Conservation (phyloP, 345 rosid genomes). For the Abelmoschus esculentus region DNA sequence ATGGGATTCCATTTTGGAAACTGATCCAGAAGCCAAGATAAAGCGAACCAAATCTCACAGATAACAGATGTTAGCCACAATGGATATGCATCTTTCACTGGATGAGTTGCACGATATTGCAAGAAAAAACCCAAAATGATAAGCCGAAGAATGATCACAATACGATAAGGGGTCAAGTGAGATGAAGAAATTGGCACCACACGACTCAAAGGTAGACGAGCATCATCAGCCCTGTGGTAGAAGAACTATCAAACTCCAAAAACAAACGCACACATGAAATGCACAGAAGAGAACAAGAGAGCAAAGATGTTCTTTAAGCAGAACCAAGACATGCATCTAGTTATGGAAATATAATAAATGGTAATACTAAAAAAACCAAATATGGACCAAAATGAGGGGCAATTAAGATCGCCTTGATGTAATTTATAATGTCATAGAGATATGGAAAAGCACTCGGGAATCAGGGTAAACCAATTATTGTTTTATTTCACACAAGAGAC, state of each 20-base stretch:
- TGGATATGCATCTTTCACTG: slow-evolving; percentile 85
- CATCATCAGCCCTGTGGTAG: slow-evolving; percentile 75
- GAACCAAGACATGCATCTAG: background rate
- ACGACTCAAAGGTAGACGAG: slow-evolving; percentile 83
- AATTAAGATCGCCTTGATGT: background rate
- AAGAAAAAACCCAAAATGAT: slow-evolving; percentile 93
- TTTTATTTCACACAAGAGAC: slow-evolving; percentile 15
- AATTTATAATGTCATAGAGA: background rate
- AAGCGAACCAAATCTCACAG: slow-evolving; percentile 99
- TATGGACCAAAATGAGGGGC: background rate
- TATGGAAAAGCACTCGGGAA: background rate
- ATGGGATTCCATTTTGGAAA: slow-evolving; percentile 95
- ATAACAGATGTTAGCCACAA: slow-evolving; percentile 91
- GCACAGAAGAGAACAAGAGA: background rate
- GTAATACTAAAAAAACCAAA: background rate
- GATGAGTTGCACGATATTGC: slow-evolving; percentile 90
- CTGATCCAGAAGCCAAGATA: slow-evolving; percentile 99
- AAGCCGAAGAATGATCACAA: slow-evolving; percentile 86
- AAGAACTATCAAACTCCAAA: slow-evolving; percentile 13
- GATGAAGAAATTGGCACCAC: slow-evolving; percentile 78
- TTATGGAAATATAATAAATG: background rate
- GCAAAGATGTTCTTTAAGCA: slow-evolving; percentile 2
- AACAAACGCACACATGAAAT: slow-evolving; percentile 1
- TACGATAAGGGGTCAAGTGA: slow-evolving; percentile 84
- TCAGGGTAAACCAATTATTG: background rate